A percentile compares a stretch with the other conserved stretches of the same genome.
Conservation (phyloP, 768 basidiomycete species). For the Lyophyllum semitale region DNA sequence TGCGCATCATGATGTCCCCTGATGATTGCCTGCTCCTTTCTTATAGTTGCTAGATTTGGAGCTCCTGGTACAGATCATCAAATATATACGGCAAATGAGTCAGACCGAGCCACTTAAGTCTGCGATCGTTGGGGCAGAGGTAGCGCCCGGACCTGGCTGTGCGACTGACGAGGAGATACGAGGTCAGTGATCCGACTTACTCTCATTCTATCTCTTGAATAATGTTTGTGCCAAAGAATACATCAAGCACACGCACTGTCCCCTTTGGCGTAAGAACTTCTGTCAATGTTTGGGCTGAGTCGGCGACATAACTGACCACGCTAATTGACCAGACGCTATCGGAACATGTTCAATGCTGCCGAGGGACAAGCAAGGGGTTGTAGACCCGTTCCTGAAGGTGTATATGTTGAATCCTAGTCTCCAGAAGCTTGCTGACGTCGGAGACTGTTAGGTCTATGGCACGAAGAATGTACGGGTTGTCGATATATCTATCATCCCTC, state of each 20-base stretch:
- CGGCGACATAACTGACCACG: too few species aligned
- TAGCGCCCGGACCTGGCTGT: constrained; percentile 31
- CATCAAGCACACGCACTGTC: constrained; percentile 10
- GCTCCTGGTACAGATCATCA: constrained; percentile 18
- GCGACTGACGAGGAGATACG: constrained; percentile 34
- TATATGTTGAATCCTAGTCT: neutral
- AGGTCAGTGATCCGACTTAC: constrained; percentile 16
- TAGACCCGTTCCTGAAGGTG: constrained; percentile 49
- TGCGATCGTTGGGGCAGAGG: constrained; percentile 12
- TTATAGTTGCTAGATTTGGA: too few species aligned
- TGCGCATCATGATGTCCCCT: constrained; percentile 16
- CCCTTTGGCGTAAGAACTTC: constrained; percentile 12
- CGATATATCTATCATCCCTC: constrained; percentile 54
- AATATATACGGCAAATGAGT: constrained; percentile 19
- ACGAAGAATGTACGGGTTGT: constrained; percentile 56
- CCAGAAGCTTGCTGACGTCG: neutral
- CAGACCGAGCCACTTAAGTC: constrained; percentile 25
- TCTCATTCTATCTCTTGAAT: neutral
- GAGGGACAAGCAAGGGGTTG: constrained; percentile 50
- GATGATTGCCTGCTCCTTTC: too few species aligned
- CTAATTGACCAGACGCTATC: constrained; percentile 37
- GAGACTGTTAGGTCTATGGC: constrained; percentile 47
- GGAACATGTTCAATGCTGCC: constrained; percentile 59
- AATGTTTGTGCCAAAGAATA: constrained; percentile 18
- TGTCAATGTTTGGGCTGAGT: neutral